phyloP scores from a whole-genome alignment of 2,329 filamentous ascomycete species.

The Gliomastix tumulicola region DNA sequence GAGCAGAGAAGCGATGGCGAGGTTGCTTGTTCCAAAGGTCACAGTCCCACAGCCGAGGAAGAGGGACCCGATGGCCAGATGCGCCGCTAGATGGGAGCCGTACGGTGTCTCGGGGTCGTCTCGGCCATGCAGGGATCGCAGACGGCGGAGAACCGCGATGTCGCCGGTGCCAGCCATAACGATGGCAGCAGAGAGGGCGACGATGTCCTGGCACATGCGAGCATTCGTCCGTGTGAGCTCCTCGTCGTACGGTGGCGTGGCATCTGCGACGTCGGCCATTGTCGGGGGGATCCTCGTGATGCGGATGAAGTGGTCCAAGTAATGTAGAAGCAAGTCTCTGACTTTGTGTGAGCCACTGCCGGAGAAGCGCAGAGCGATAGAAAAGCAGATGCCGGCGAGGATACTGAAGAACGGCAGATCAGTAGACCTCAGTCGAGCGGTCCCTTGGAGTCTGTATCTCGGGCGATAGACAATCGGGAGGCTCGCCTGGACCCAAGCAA shows the following conservation, averaged over 20 bases:
- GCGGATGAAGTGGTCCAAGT: conserved; percentile 80
- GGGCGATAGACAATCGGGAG: conserved; percentile 64
- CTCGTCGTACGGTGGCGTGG: conserved; percentile 62
- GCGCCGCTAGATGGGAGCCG: conserved; percentile 86
- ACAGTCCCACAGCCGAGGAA: conserved; percentile 91
- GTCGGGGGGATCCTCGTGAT: conserved; percentile 54
- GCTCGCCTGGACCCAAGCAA: conserved; percentile 68
- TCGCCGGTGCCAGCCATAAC: conserved; percentile 98
- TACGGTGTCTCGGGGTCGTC: conserved; percentile 81
- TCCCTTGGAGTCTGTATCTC: conserved; percentile 51
- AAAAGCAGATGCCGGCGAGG: conserved; percentile 80
- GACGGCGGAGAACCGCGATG: conserved; percentile 71
- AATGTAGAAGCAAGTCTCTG: conserved; percentile 74
- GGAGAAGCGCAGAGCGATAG: conserved; percentile 65
- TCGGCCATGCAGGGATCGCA: conserved; percentile 82
- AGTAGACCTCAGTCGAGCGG: conserved; percentile 62
- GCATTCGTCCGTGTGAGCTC: conserved; percentile 77
- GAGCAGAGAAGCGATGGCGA: conserved; percentile 79
- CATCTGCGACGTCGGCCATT: conserved; percentile 16
- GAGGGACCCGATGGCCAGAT: conserved; percentile 83
- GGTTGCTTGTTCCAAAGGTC: conserved; percentile 82
- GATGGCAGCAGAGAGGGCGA: conserved; percentile 74
- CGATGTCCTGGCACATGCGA: conserved; percentile 82
- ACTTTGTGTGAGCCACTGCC: conserved; percentile 65
- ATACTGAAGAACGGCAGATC: conserved; percentile 94